Evolutionary conservation across 768 basidiomycete species (phyloP), one percentile per base, ranked within the genome.

Genomic region (Boletus pseudopeckii): DNA sequence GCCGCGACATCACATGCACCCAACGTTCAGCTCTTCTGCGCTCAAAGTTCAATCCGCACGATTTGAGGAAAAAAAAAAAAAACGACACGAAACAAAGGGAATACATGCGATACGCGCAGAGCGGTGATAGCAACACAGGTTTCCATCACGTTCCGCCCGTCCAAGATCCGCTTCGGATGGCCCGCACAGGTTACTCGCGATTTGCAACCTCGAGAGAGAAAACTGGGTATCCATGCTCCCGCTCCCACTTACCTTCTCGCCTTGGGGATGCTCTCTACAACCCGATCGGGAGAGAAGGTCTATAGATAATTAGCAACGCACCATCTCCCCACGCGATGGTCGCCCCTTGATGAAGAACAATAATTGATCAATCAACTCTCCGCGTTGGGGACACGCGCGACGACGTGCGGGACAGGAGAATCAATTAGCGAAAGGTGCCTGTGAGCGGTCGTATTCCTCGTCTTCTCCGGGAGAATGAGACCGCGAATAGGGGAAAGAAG

Each of bases 341-440:
- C 32, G 50, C 54, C 28, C 57, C 58, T 54, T 26, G 37, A 54
- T 39, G 20, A 30, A 34, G 30, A 24, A 34, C 4, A 30, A 50
- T 10, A 32, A 28, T 10, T 32, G 45, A 58, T 57, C 56, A 50
- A 47, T 37, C n/a, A 34, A 5, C 18, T 26, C 54, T 55, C 54
- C 55, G 33, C 49, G 28, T 53, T 58, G 53, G 50, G 52, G 56
- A 44, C 24, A 32, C 52, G 22, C n/a, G 39, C 45, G 46, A 37
- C 34, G 52, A 24, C 43, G 26, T 53, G 48, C 56, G 53, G 48
- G 53, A 56, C 26, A n/a, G 50, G 62, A 34, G 62, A 55, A 64
- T 64, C 64, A 6, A n/a, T 48, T 40, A n/a, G 15, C 51, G 59
- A 66, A 61, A 48, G 14, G 58, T 57, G 47, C 64, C 64, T 58